Evolutionary conservation across 2,329 filamentous ascomycete genomes (phyloP), one percentile per base, ranked within the genome.

Genomic region (Verticillium klebahnii): DNA sequence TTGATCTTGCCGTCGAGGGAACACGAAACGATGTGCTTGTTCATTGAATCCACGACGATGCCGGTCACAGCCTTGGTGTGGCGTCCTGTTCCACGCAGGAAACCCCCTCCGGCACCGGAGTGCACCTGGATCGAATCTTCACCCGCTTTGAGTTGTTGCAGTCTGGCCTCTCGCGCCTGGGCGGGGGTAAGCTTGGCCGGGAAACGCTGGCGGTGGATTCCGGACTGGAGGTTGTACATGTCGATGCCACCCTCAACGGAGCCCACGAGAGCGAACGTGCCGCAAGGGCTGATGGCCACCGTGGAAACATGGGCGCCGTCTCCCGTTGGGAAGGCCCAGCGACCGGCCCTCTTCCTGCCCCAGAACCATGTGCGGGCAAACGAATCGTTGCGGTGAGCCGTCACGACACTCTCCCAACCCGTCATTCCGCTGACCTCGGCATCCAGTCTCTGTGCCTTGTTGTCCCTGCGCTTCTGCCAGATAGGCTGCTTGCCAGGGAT

Each of bases 141-240:
- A 1, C 82, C 80, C 64, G 87, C 80, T 69, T 78, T 84, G 65
- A 84, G 76, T 70, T 88, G 86, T 68, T 87, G 84, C 67, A 89
- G 77, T 71, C 89, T 91, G 57, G 93, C 74, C 71, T 91, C 89
- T 67, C 90, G 88, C 2, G 91, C 90, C 75, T 96, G 92, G 0
- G 87, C 86, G 1, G 90, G 89, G 1, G 90, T 93, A 56, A 96
- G 75, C 55, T 85, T 85, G 9, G 92, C 88, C 0, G 95, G 95
- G 74, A 96, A 99, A 19, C 90, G 87, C 70, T 96, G 92, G 62
- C 94, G 88, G 74, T 96, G 92, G 23, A 89, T 81, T 55, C 95
- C 95, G 55, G 95, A 98, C 74, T 99, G 95, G 62, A 99, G 80
- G 73, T 99, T 99, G 84, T 91, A 98, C 89, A 96, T 94, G 73